A percentile compares a stretch with the other conserved stretches of the same genome.
Evolutionary conservation across 148 eudicot species (phyloP).

Genomic region (Linanthus parryae): DNA sequence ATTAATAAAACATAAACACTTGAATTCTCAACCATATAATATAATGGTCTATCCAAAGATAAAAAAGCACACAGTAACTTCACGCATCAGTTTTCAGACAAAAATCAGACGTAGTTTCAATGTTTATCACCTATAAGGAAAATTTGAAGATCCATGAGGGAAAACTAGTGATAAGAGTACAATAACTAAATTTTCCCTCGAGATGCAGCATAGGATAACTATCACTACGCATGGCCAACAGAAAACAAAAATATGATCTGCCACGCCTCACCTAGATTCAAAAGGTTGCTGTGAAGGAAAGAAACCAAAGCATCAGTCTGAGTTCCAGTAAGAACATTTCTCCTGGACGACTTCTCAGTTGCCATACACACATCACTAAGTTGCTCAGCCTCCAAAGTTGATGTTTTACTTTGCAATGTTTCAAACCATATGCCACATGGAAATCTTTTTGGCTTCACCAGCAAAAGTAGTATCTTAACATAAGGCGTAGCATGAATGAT

Average conservation of each 20-base stretch:
- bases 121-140: too few relatives aligned
- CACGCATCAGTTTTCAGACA: background rate
- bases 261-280: constrained; percentile 54
- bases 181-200: too few relatives aligned
- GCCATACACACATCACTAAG: constrained; percentile 13
- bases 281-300: constrained; percentile 62
- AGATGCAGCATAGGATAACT: too few relatives aligned
- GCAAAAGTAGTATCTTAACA: constrained; percentile 62
- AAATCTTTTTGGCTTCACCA: constrained; percentile 58
- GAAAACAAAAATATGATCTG: background rate
- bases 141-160: constrained; percentile 4
- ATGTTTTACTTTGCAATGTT: constrained; percentile 23
- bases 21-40: background rate
- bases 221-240: too few relatives aligned
- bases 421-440: constrained; percentile 89
- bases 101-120: background rate
- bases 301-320: constrained; percentile 41
- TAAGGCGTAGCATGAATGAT: constrained; percentile 87
- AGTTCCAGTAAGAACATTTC: constrained; percentile 13
- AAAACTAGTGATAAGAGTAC: too few relatives aligned
- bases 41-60: background rate
- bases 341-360: constrained; percentile 22
- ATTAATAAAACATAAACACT: background rate
- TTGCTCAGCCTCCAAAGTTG: constrained; percentile 2
- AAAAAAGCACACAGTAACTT: background rate